These are phyloP conservation scores for Albifimbria verrucaria DNA, from an alignment of 2,329 filamentous ascomycete species.

Conservation along the genomic window DNA sequence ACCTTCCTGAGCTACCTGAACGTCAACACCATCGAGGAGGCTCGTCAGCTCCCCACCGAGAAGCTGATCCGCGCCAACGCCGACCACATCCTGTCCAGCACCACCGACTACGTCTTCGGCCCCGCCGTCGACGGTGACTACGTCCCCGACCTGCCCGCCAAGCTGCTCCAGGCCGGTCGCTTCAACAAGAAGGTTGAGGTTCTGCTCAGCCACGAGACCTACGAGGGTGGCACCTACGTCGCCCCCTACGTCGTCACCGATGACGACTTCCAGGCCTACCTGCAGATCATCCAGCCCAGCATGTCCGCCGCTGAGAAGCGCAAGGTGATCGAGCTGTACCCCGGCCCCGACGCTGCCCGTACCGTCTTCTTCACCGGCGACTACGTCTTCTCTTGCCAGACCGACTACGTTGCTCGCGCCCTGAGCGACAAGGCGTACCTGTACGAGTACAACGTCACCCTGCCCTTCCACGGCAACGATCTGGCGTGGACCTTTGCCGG, in stretches of 20 bases:
- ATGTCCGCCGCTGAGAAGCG: neutral
- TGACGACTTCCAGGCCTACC: neutral
- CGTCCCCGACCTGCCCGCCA: slow-evolving; percentile 8
- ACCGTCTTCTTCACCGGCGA: neutral
- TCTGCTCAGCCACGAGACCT: neutral
- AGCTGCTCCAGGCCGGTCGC: slow-evolving; percentile 6
- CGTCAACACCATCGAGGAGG: slow-evolving; percentile 5
- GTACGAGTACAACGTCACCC: neutral
- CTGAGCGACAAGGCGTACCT: neutral
- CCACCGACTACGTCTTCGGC: slow-evolving; percentile 4
- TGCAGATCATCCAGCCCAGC: neutral
- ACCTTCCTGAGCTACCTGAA: slow-evolving; percentile 6
- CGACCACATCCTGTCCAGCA: slow-evolving; percentile 4
- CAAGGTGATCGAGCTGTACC: neutral
- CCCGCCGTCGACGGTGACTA: slow-evolving; percentile 8
- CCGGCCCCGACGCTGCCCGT: neutral
- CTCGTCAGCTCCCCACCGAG: slow-evolving; percentile 1
- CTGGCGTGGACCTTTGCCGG: neutral
- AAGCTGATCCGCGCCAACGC: slow-evolving; percentile 2
- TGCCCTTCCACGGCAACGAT: neutral
- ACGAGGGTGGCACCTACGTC: slow-evolving; percentile 1
- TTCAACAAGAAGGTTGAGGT: slow-evolving; percentile 5
- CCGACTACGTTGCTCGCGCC: neutral
- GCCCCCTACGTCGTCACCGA: neutral
- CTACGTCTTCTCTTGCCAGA: neutral